Evolutionary conservation across 805 yeast species (phyloP), one percentile per base, ranked within the genome.

Genomic region (Wickerhamiella domercqiae): DNA sequence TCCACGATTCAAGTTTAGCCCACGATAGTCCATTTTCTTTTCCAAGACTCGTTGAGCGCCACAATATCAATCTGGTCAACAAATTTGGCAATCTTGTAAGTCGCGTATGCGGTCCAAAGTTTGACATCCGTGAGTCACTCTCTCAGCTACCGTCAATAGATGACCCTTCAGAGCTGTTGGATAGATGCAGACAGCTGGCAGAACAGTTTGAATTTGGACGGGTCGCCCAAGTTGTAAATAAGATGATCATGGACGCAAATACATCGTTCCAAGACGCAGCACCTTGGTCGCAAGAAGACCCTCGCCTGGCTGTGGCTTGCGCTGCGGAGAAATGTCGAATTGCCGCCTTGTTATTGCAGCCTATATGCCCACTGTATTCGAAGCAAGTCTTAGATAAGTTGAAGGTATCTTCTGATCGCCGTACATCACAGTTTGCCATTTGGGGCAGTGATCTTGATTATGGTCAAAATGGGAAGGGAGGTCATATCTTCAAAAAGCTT

Each of bases 11-110:
- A 1, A 73, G 75, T 26, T 57, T 90, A 24, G 77, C 71, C 19
- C 66, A 70, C 21, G 98, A 90, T 57, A 72, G 86, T 47, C 84
- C 84, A 47, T 90, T 77, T 53, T 69, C 75, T 22, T 80, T 76
- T 36, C 66, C 59, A 13, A 66, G 93, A 44, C 74, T 72, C 24
- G 34, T 50, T 6, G 50, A 49, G 35, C 41, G 61, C 9, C 60
- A 63, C 45, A 56, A 60, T 35, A 48, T 55, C 16, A 71, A 73
- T 47, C 62, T 87, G 29, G 74, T 82, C 39, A 82, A 83, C 42
- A 86, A 86, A 54, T 76, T 76, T 59, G 84, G 90, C 33, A 90
- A 87, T 51, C 62, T 86, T 35, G 64, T 78, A 16, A 70, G 76
- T 43, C 64, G 98, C 42, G 69, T 75, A 25, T 74, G 93, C 38